Evolutionary conservation across 106 monocot species (phyloP), one percentile per base, ranked within the genome.

Genomic region (Dioscorea dumetorum): DNA sequence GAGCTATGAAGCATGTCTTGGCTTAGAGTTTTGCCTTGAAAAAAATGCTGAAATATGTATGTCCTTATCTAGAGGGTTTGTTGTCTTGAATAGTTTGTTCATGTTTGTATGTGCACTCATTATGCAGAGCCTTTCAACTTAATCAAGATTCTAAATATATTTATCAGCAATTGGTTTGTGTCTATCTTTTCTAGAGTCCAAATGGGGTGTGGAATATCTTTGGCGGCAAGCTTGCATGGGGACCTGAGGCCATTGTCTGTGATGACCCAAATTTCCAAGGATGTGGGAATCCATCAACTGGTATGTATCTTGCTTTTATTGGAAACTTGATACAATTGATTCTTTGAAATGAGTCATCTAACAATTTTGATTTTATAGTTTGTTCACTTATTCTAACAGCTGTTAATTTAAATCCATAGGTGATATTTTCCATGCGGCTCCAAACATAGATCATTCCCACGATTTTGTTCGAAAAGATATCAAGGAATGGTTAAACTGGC

Each of bases 251-350:
- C 17, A 78, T 78, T 33, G 78, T 78, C 22, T 57, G 78, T 67
- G 78, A 78, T 78, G 78, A 78, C 72, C 78, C 78, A 57, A 78
- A 78, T 59, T 78, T 78, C 48, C 72, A 78, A 68, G 78, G 78
- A 4, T 56, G 62, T 62, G 78, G 78, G 59, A 78, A 78, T 63
- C 78, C 72, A 28, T 78, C 78, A n/a, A 78, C 78, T 4, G 78
- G 78, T 78, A 72, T 66, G 67, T 12, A 24, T 11, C 56, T 63
- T 53, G 32, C 22, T 32, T 60, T 41, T 41, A 41, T 41, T 41
- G 6, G 41, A 41, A 41, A 41, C 3, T 41, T 3, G 10, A 41
- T 41, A 41, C 41, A 41, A 41, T 41, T 6, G 41, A 41, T 41
- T 41, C 6, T 41, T 41, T 41, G 41, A 41, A 41, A 10, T 41